Base-by-base conservation (phyloP, 2,329 filamentous ascomycete genomes). In the Pseudonectria foliicola region DNA sequence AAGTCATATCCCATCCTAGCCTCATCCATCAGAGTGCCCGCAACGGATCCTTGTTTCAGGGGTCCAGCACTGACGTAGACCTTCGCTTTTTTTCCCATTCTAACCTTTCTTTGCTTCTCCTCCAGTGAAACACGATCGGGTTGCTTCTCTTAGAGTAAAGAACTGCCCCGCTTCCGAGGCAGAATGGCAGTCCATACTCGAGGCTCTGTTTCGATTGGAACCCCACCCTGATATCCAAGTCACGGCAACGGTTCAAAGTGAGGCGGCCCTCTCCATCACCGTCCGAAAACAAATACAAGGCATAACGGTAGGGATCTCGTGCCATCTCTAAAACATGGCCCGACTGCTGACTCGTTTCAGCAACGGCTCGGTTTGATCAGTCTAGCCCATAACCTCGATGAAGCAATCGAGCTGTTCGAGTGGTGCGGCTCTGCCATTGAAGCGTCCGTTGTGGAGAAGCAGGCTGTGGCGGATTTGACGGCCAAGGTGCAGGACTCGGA, bases 331-430 rank as follows among this genome's bases (percentile, higher is more conserved):
- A 40, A 42, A 37, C 41, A 29, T n/a, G 21, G 35, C 10, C 30
- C 33, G 26, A 13, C 31, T 38, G 38, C 46, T 54, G 42, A 62
- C 38, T n/a, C 27, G 15, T 24, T 31, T 34, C 44, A 83, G 78
- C 78, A 83, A 79, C 75, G 70, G 18, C 70, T 87, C n/a, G 85
- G 84, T 24, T 62, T 71, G 14, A 70, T 89, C 40, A 63, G 67
- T 4, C 62, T 88, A 3, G 59, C 63, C 25, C 63, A 70, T 45
- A 67, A 74, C 38, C 66, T 70, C 24, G 69, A 74, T 28, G 72
- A 77, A 40, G 72, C 73, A 42, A 70, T 85, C 42, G 71, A 77
- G 35, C 63, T 80, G 4, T 82, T 83, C 42, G 76, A 83, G 37
- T 89, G 84, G 84, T 83, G 80, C 39, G 72, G 71, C 27, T 63